Conservation (phyloP, 1,284 basidiomycete species). For the Rhodotorula sp. region DNA sequence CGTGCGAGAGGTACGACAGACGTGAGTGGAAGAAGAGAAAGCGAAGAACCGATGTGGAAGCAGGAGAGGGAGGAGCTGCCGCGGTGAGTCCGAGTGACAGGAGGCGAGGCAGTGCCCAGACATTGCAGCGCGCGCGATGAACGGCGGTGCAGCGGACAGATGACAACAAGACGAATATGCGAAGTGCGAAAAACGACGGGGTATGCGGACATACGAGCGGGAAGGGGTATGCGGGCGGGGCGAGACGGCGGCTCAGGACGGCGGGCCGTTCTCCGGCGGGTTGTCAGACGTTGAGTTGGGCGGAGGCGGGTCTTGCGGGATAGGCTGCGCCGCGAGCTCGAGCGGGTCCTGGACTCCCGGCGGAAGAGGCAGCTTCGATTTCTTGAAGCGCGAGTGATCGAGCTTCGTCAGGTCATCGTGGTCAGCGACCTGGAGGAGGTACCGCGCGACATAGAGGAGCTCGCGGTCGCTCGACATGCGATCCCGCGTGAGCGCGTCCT, state of each 20-base stretch:
- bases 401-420: constrained; percentile 24
- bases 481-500: constrained; percentile 18
- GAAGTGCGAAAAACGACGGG: neutral
- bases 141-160: neutral
- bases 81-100: neutral
- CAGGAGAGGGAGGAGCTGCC: neutral
- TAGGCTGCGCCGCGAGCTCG: neutral
- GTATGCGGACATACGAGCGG: neutral
- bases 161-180: neutral
- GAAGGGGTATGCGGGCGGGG: too few relatives aligned
- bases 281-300: too few relatives aligned
- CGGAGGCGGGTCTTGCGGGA: neutral
- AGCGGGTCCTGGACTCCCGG: constrained; percentile 22
- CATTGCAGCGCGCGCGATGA: too few relatives aligned
- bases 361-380: constrained; percentile 26
- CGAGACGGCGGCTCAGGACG: neutral
- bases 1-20: neutral
- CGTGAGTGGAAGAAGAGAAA: neutral
- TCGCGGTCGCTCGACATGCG: constrained; percentile 35
- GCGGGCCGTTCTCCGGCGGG: too few relatives aligned
- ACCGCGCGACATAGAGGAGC: constrained; percentile 39
- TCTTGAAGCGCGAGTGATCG: constrained; percentile 34
- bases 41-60: neutral
- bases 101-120: too few relatives aligned
- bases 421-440: constrained; percentile 31